Evolutionary conservation across 2,329 filamentous ascomycete species (phyloP).

Genomic region (Diaporthe citrichinensis): DNA sequence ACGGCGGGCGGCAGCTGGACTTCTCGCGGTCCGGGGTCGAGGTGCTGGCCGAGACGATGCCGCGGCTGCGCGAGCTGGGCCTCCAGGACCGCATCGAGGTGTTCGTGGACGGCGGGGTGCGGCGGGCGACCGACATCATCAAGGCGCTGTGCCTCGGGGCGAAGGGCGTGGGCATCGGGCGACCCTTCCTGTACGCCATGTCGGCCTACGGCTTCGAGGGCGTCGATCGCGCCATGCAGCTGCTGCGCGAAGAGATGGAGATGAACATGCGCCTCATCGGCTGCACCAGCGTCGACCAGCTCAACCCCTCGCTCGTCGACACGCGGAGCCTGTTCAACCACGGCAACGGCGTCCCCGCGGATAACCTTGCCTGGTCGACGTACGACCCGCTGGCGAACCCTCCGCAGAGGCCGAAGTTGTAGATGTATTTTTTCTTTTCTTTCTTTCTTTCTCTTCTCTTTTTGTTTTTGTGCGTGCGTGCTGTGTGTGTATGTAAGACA

Average conservation of each 20-base stretch:
- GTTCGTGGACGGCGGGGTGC: conserved; percentile 91
- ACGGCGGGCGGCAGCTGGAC: conserved; percentile 94
- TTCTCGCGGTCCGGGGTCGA: conserved; percentile 92
- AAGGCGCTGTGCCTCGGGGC: conserved; percentile 96
- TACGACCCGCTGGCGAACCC: conserved; percentile 70
- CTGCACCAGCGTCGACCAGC: conserved; percentile 78
- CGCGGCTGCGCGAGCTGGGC: conserved; percentile 80
- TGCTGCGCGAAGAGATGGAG: conserved; percentile 96
- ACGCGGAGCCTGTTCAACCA: conserved; percentile 75
- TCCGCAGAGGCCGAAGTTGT: conserved; percentile 68
- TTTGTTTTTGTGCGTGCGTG: too few species aligned
- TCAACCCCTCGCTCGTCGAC: conserved; percentile 87
- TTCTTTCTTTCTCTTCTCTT: background rate
- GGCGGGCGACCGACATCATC: conserved; percentile 92
- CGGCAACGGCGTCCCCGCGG: conserved; percentile 62
- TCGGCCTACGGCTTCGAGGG: conserved; percentile 88
- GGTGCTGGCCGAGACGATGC: conserved; percentile 93
- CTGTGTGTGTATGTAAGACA: background rate
- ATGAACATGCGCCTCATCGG: conserved; percentile 99
- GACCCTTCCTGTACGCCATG: conserved; percentile 98
- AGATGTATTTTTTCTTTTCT: conserved; percentile 10
- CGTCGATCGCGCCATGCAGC: conserved; percentile 91
- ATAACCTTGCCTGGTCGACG: conserved; percentile 62
- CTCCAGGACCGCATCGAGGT: conserved; percentile 86
- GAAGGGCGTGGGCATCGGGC: conserved; percentile 91